Conservation (phyloP, 1,284 basidiomycete genomes). For the Ceratorhiza oryzae-sativae region DNA sequence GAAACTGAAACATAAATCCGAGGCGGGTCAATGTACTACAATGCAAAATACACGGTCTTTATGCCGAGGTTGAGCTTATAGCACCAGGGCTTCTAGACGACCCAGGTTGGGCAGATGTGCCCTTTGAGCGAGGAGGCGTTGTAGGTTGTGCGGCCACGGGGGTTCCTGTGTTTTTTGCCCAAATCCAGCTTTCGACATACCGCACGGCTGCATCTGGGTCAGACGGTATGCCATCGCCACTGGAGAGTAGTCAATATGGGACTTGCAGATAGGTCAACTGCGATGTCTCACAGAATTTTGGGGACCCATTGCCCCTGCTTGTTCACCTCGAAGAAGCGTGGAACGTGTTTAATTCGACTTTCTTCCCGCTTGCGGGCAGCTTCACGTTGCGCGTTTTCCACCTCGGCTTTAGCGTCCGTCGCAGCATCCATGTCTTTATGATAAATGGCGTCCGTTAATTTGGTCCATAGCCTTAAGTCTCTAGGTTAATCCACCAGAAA, state of each 20-base stretch:
- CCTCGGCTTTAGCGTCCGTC: conserved; percentile 85
- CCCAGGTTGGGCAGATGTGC: not conserved
- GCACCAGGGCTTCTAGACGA: not conserved
- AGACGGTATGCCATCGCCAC: conserved; percentile 64
- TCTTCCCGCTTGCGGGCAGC: conserved; percentile 80
- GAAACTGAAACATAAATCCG: conserved; percentile 4
- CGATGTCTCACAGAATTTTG: conserved; percentile 69
- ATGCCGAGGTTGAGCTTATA: not conserved
- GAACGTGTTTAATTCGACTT: conserved; percentile 66
- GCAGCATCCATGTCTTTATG: conserved; percentile 93
- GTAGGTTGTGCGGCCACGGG: conserved; percentile 37
- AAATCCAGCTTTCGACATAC: conserved; percentile 69
- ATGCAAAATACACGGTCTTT: not conserved
- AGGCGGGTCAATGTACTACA: not conserved
- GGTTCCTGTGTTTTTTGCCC: conserved; percentile 49
- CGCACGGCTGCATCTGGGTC: conserved; percentile 70
- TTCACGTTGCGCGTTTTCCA: conserved; percentile 94
- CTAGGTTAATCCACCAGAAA: not conserved
- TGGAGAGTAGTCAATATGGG: not conserved
- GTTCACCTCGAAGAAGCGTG: conserved; percentile 81
- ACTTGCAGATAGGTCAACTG: too few species aligned
- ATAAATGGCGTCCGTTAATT: conserved; percentile 87
- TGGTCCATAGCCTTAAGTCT: conserved; percentile 73
- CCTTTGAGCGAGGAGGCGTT: not conserved
- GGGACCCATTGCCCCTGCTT: conserved; percentile 82